These are phyloP conservation scores for Fusarium hostae DNA, from an alignment of 2,329 filamentous ascomycete genomes.

Conservation along the genomic window DNA sequence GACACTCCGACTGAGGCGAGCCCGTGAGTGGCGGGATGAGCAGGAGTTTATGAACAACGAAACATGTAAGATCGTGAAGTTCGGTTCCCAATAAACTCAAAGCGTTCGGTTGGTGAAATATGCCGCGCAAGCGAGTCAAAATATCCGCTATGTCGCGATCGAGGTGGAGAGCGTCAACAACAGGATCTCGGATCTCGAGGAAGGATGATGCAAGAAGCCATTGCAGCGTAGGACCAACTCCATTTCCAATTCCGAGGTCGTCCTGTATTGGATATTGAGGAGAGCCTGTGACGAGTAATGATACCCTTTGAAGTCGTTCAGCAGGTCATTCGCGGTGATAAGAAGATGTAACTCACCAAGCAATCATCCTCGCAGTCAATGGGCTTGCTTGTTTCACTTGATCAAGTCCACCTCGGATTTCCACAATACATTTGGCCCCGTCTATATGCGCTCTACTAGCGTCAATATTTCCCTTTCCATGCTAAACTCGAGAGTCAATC, in stretches of 20 bases:
- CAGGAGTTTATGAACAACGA: constrained; percentile 62
- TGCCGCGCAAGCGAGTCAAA: constrained; percentile 55
- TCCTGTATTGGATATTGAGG: constrained; percentile 66
- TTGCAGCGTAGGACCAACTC: constrained; percentile 59
- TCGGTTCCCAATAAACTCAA: constrained; percentile 51
- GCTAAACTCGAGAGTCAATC: constrained; percentile 47
- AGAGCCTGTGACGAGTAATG: constrained; percentile 62
- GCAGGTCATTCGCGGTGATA: not conserved
- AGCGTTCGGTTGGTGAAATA: constrained; percentile 52
- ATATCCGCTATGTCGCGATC: constrained; percentile 51
- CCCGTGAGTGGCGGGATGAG: constrained; percentile 26
- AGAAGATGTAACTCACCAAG: constrained; percentile 55
- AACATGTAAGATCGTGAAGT: constrained; percentile 66
- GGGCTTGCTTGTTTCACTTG: constrained; percentile 60
- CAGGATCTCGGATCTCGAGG: constrained; percentile 2
- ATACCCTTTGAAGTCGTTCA: constrained; percentile 58
- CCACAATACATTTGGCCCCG: constrained; percentile 61
- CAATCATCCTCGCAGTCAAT: constrained; percentile 65
- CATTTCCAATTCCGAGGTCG: constrained; percentile 59
- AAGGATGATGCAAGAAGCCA: constrained; percentile 55
- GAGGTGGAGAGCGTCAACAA: constrained; percentile 43
- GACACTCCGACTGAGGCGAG: constrained; percentile 49
- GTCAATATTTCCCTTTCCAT: constrained; percentile 62
- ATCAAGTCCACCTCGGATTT: constrained; percentile 62
- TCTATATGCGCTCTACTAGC: constrained; percentile 60